Percentiles rank a stretch among this genome's conserved stretches.
Evolutionary conservation across 2,329 filamentous ascomycete genomes (phyloP).

Genomic region (Sporothrix euskadiensis): DNA sequence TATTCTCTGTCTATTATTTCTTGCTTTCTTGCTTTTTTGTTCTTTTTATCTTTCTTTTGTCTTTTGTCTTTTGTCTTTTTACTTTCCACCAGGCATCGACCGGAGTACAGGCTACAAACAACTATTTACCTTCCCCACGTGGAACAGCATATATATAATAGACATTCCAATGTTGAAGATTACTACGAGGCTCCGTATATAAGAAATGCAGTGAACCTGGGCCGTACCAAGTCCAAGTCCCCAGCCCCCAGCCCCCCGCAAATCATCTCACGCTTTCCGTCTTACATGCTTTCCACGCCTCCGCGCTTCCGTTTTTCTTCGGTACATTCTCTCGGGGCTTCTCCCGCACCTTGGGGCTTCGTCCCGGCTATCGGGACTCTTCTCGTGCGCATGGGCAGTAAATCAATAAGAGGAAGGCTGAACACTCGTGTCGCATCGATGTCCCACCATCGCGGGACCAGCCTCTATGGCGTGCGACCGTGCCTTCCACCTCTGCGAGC

Average conservation of each 20-base stretch:
- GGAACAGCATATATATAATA: slow-evolving; percentile 7
- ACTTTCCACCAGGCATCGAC: slow-evolving; percentile 22
- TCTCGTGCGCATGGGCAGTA: not conserved
- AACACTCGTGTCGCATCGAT: not conserved
- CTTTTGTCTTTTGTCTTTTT: slow-evolving; percentile 26
- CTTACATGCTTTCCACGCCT: not conserved
- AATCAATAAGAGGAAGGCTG: not conserved
- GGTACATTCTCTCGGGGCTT: not conserved
- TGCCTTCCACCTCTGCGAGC: not conserved
- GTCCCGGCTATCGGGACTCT: not conserved
- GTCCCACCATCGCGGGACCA: not conserved
- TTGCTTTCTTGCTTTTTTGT: not conserved
- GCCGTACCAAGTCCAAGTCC: not conserved
- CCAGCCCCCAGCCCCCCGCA: not conserved
- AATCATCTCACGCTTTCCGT: not conserved
- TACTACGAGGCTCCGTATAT: not conserved
- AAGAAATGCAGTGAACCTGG: not conserved
- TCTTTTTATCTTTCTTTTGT: not conserved
- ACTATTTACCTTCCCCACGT: not conserved
- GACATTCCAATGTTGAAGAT: slow-evolving; percentile 10
- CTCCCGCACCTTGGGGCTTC: not conserved
- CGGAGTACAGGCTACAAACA: slow-evolving; percentile 19
- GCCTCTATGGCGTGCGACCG: not conserved
- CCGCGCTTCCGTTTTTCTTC: not conserved
- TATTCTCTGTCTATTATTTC: not conserved